Evolutionary conservation across 352 stramenopile species (phyloP), one percentile per base, ranked within the genome.

Genomic region (Ophiocytium majus): DNA sequence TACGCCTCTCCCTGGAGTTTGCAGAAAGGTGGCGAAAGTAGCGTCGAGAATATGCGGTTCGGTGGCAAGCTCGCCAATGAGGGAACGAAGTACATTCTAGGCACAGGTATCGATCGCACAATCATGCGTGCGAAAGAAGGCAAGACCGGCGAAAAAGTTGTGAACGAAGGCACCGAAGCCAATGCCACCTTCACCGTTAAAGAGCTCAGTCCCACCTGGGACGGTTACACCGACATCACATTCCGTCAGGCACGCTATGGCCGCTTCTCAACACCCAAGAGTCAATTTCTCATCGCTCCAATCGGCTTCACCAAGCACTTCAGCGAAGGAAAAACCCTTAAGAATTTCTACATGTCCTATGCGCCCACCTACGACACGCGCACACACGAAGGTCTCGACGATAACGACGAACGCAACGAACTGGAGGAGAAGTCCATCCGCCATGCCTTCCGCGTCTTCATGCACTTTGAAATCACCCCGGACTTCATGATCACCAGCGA

Each of bases 261-360:
- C 57, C 28, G 19, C 23, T 28, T 71, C 23, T 23, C 19, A 71
- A 71, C 57, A 23, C 57, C 57, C 23, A 71, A 71, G 28, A 28
- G 57, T 71, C 57, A 71, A 23, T 71, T 23, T 23, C 57, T 23
- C 19, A 23, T 71, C 28, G 57, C 19, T 71, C 19, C 28, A 23
- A 23, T 71, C 57, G 57, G 57, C 23, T 71, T 71, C 57, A 71
- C 57, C 57, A 23, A 28, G 57, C 57, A 71, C 57, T 23, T 71
- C 57, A 23, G 23, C 28, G 57, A 71, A 71, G 23, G 19, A 28
- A 71, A 71, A 71, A 71, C 57, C 19, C 28, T 23, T 23, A 28
- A 71, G 57, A 23, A 71, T 71, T 23, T 71, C 57, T 23, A 71
- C 28, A 23, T 71, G 19, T 71, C 57, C 57, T 71, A 71, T 71